These are phyloP conservation scores for Scleromitrula shiraiana DNA, from an alignment of 2,329 filamentous ascomycete species.

Conservation along the genomic window DNA sequence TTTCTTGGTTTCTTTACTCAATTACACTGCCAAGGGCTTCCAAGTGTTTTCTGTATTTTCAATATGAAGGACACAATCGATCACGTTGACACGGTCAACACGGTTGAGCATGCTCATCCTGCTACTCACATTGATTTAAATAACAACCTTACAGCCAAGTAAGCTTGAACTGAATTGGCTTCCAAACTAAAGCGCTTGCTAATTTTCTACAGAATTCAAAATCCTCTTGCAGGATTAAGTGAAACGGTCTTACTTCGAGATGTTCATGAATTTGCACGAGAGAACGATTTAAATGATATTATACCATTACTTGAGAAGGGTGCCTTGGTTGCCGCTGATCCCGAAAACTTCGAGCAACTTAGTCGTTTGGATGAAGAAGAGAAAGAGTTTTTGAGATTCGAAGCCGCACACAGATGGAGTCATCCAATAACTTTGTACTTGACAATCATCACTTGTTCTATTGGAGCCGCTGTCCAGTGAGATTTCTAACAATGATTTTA, in stretches of 20 bases:
- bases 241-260: slow-evolving; percentile 41
- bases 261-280: slow-evolving; percentile 53
- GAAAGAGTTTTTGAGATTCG: slow-evolving; percentile 50
- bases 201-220: slow-evolving; percentile 25
- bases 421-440: slow-evolving; percentile 55
- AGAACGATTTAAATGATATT: slow-evolving; percentile 51
- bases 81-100: not conserved
- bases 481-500: not conserved
- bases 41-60: not conserved
- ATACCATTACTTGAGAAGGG: slow-evolving; percentile 55
- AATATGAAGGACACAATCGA: slow-evolving; percentile 4
- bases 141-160: slow-evolving; percentile 9
- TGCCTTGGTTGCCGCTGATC: slow-evolving; percentile 67
- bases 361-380: slow-evolving; percentile 51
- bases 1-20: not conserved
- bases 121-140: slow-evolving; percentile 7
- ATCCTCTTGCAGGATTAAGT: slow-evolving; percentile 48
- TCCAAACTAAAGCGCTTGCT: not conserved
- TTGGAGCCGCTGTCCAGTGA: slow-evolving; percentile 55
- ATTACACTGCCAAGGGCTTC: not conserved
- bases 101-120: slow-evolving; percentile 8
- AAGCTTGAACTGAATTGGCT: not conserved
- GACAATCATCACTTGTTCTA: slow-evolving; percentile 59
- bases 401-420: slow-evolving; percentile 60
- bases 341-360: slow-evolving; percentile 53